A percentile compares a stretch with the other conserved stretches of the same genome.
Conservation (phyloP, 2,329 filamentous ascomycete genomes). For the Aspergillus unguis region DNA sequence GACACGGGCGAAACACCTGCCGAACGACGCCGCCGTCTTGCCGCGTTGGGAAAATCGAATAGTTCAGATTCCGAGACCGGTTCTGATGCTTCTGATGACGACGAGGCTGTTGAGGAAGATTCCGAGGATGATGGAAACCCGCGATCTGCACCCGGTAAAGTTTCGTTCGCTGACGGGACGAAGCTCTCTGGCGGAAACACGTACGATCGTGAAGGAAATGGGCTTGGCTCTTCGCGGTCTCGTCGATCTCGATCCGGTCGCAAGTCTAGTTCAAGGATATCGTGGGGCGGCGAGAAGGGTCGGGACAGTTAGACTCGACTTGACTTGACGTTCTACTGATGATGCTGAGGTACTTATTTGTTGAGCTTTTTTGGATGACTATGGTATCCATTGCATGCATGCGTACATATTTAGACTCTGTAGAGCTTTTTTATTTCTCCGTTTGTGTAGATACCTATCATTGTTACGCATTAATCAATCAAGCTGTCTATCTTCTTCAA, state of each 20-base stretch:
- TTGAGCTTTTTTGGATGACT: no score
- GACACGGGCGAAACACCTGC: constrained; percentile 45
- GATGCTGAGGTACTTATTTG: no score
- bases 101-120: constrained; percentile 21
- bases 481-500: background rate
- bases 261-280: constrained; percentile 30
- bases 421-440: constrained; percentile 3
- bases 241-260: constrained; percentile 3
- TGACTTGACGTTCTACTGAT: background rate
- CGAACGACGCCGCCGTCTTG: constrained; percentile 46
- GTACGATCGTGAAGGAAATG: constrained; percentile 13
- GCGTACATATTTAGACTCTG: background rate
- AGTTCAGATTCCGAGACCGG: constrained; percentile 28
- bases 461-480: background rate
- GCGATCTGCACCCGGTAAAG: constrained; percentile 22
- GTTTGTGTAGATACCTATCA: constrained; percentile 11
- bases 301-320: constrained; percentile 17
- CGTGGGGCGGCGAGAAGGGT: constrained; percentile 43
- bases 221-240: constrained; percentile 13
- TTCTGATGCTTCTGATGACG: constrained; percentile 14
- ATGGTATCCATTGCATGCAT: no score
- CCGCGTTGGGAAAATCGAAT: constrained; percentile 38
- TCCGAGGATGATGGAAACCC: constrained; percentile 24
- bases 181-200: constrained; percentile 24
- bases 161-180: constrained; percentile 35